Evolutionary conservation across 169 alveolate genomes (phyloP), one percentile per base, ranked within the genome.

Genomic region (Cryptosporidium felis): DNA sequence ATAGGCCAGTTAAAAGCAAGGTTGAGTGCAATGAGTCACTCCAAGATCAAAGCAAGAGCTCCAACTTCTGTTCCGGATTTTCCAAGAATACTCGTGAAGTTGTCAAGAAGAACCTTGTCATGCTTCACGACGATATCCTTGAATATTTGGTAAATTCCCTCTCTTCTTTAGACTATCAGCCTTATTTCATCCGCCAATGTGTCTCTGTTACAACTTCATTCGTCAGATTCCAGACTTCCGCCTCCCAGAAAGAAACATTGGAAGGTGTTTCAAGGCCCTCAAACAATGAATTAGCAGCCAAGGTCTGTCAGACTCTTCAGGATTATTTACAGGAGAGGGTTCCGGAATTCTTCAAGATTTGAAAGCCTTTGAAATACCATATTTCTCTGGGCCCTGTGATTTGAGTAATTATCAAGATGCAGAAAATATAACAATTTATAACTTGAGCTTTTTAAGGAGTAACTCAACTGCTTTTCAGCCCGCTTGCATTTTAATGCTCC

Each of bases 161-260:
- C 3, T 49, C 85, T 9, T 74, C 85, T 40, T 38, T 74, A 34
- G 85, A 74, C 30, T 74, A 74, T 53, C 21, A 40, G 45, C 74
- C 85, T 23, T 74, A 53, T 36, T 74, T 74, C 28, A 59, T 74
- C 28, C 60, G 67, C 23, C 85, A 74, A 28, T 74, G 85, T 74
- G 6, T 65, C 36, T 38, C 85, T 28, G 67, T 74, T 16, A 53
- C 59, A 18, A 46, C 61, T 21, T 44, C 85, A 32, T 40, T 56
- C 38, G 51, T 58, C 36, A 74, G 85, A 8, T 56, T 53, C 36
- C 74, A 53, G 26, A 21, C 10, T 21, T 42, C 32, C 0, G 28
- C 36, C n/a, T 5, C 0, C n/a, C 28, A 56, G 8, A 14, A 49
- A 34, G 60, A 53, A 12, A 53, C 4, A 0, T n/a, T n/a, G n/a